Percentiles rank a stretch among this genome's conserved stretches.
phyloP scores from a whole-genome alignment of 23 red algal species.

The Gracilaria domingensis region DNA sequence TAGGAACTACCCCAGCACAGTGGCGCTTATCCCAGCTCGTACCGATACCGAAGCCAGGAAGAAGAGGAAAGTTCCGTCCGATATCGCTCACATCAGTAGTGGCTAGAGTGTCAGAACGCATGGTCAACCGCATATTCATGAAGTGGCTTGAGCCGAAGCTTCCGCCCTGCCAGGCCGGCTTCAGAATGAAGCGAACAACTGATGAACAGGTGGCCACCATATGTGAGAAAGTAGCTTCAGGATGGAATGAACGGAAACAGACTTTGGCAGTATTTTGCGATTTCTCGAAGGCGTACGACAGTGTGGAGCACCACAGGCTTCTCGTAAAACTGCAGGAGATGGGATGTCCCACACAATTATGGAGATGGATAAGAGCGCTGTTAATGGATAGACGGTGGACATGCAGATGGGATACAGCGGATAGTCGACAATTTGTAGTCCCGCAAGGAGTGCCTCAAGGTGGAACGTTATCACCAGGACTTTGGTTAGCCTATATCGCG shows the following conservation, averaged over 20 bases:
- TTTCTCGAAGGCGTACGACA: not conserved
- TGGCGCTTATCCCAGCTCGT: not conserved
- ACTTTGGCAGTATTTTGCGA: not conserved
- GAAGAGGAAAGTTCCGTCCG: not conserved
- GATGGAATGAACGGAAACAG: not conserved
- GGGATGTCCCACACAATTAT: not conserved
- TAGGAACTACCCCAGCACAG: not conserved
- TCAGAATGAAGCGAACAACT: not conserved
- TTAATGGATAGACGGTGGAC: not conserved
- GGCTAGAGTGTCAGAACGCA: not conserved
- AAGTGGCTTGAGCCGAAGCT: not conserved
- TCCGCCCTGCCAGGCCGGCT: not conserved
- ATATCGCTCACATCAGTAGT: not conserved
- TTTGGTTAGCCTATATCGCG: not conserved
- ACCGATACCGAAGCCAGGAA: not conserved
- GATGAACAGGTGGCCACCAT: not conserved
- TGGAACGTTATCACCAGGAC: not conserved
- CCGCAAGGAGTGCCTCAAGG: not conserved
- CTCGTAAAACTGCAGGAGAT: not conserved
- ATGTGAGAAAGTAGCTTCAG: not conserved
- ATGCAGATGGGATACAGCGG: not conserved
- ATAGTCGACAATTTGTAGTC: not conserved
- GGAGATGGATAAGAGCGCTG: not conserved
- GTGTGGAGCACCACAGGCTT: not conserved
- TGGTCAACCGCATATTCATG: not conserved